Evolutionary conservation across 1,284 basidiomycete genomes (phyloP).

Genomic region (Grifola frondosa): DNA sequence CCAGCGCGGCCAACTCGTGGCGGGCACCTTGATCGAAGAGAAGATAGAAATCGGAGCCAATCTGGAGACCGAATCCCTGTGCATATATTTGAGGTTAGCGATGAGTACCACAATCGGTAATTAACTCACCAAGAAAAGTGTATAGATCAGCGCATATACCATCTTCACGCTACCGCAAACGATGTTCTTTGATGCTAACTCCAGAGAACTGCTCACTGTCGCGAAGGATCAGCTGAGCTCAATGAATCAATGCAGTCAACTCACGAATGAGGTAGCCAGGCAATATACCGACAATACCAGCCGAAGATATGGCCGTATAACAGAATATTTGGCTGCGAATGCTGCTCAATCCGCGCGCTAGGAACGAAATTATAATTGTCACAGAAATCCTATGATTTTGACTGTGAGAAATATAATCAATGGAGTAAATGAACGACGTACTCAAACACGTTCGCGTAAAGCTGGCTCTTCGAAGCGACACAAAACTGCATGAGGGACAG

Average conservation of each 20-base stretch:
- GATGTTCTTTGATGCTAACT: slow-evolving; percentile 86
- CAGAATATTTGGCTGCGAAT: slow-evolving; percentile 77
- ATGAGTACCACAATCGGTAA: background rate
- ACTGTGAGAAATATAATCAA: background rate
- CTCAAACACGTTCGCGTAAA: slow-evolving; percentile 90
- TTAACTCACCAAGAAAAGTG: slow-evolving; percentile 60
- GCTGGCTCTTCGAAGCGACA: slow-evolving; percentile 68
- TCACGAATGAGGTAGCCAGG: slow-evolving; percentile 81
- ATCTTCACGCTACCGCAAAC: slow-evolving; percentile 87
- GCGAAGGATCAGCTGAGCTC: slow-evolving; percentile 20
- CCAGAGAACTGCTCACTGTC: slow-evolving; percentile 81
- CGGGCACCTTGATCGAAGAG: slow-evolving; percentile 68
- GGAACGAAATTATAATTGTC: slow-evolving; percentile 79
- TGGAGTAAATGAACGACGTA: slow-evolving; percentile 40
- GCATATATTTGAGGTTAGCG: background rate
- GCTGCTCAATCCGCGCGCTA: slow-evolving; percentile 75
- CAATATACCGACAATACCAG: slow-evolving; percentile 79
- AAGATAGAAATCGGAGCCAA: slow-evolving; percentile 84
- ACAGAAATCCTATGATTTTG: slow-evolving; percentile 68
- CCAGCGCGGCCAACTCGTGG: slow-evolving; percentile 49
- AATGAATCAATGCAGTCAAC: slow-evolving; percentile 28
- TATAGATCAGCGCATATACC: slow-evolving; percentile 89
- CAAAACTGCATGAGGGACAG: slow-evolving; percentile 70
- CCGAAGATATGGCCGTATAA: slow-evolving; percentile 83
- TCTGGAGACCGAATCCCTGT: slow-evolving; percentile 80